Percentiles rank a stretch among this genome's conserved stretches.
Conservation (phyloP, 2,329 filamentous ascomycete species). For the Chrysoporthe puriensis region DNA sequence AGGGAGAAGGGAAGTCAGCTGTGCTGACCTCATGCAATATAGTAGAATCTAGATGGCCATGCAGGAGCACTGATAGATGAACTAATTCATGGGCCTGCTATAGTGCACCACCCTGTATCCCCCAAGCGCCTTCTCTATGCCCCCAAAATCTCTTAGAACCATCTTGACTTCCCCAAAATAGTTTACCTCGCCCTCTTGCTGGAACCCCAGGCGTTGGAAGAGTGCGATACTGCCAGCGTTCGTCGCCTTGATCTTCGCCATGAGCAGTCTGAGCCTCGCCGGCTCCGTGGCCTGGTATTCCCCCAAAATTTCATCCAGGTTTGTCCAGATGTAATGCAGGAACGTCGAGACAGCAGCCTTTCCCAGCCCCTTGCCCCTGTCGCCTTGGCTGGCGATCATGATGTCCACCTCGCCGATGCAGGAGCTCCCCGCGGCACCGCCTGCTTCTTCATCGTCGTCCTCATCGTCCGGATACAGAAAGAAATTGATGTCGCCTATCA, state of each 20-base stretch:
- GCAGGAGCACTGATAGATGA: too few species aligned
- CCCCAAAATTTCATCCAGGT: slow-evolving; percentile 57
- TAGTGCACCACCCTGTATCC: slow-evolving; percentile 35
- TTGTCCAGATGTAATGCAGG: slow-evolving; percentile 65
- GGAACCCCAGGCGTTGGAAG: slow-evolving; percentile 57
- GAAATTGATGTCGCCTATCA: slow-evolving; percentile 79
- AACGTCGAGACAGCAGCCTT: slow-evolving; percentile 68
- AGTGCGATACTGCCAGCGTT: slow-evolving; percentile 57
- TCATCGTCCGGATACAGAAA: slow-evolving; percentile 70
- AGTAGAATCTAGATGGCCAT: neutral
- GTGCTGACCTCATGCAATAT: neutral
- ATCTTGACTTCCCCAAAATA: slow-evolving; percentile 65
- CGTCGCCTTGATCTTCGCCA: slow-evolving; percentile 54
- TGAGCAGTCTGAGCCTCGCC: slow-evolving; percentile 35
- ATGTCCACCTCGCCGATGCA: slow-evolving; percentile 78
- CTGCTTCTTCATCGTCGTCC: slow-evolving; percentile 46
- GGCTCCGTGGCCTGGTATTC: slow-evolving; percentile 49
- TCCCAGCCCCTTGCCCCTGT: slow-evolving; percentile 68
- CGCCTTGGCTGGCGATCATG: slow-evolving; percentile 71
- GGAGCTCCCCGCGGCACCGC: slow-evolving; percentile 18
- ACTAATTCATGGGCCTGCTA: slow-evolving; percentile 23
- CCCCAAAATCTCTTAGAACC: slow-evolving; percentile 41
- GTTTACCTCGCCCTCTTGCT: slow-evolving; percentile 55
- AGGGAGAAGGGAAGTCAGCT: neutral
- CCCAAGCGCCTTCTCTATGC: slow-evolving; percentile 25